Evolutionary conservation across 2,329 filamentous ascomycete genomes (phyloP), one percentile per base, ranked within the genome.

Genomic region (Ophiostoma triangulosporum): DNA sequence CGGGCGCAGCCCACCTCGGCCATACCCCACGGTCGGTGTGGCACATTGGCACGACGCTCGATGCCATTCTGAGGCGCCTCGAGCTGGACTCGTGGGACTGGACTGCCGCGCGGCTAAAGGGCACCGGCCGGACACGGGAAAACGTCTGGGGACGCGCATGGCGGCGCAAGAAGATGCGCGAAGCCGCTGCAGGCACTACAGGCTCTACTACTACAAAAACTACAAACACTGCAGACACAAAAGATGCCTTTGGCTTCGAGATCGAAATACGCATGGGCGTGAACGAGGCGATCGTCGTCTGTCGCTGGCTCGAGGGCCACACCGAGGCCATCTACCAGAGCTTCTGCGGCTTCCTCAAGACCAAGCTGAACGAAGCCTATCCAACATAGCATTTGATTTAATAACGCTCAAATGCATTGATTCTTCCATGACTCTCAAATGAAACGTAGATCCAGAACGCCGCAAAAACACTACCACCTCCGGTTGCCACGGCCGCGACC

Each of bases 141-240:
- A 88, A 89, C 61, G 86, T 91, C 1, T 95, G 88, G 88, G 81
- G 81, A 27, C 72, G 88, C 24, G 77, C 83, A 6, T 89, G 86
- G 65, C 76, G 87, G 36, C 72, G 87, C 50, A 79, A 77, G 61
- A 76, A 70, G 64, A 62, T 64, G 54, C 64, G 65, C 54, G 64
- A 70, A 60, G 57, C 43, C 14, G 24, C 43, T 11, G 60, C 54
- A 40, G 9, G 17, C 2, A n/a, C 27, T 51, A 53, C 6, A 24
- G 29, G 29, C 12, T 14, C 20, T 14, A 14, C 38, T 24, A 5
- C 20, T 9, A 24, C 38, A 6, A 35, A n/a, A 15, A 43, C 4
- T 3, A 14, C 22, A 31, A 33, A 15, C n/a, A 11, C 48, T 3
- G 53, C 22, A 0, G 35, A 29, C 45, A 65, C 66, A 9, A 61